These are phyloP conservation scores for Paralagenidium karlingii DNA, from an alignment of 352 stramenopile genomes.

Conservation along the genomic window DNA sequence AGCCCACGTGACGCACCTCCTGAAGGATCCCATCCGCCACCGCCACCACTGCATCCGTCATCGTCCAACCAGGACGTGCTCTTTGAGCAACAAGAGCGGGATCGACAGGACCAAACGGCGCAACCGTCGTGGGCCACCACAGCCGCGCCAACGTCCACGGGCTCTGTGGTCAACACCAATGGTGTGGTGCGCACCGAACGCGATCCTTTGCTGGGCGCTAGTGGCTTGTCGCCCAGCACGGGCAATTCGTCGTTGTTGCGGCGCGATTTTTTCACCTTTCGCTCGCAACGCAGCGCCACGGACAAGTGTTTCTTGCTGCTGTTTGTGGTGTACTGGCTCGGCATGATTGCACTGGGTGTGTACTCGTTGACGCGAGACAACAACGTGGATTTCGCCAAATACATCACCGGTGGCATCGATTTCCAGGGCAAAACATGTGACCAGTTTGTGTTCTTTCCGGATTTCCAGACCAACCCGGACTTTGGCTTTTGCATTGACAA, in stretches of 20 bases:
- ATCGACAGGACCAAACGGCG: no score
- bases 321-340: conserved; percentile 61
- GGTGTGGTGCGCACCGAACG: no score
- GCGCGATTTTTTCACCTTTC: conserved; percentile 23
- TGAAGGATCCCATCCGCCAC: no score
- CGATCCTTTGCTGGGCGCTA: conserved; percentile 27
- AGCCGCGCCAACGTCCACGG: no score
- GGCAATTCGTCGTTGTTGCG: conserved; percentile 17
- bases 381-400: conserved; percentile 50
- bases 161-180: no score
- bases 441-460: conserved; percentile 64
- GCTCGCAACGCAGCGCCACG: conserved; percentile 32
- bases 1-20: no score
- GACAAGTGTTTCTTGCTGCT: conserved; percentile 38
- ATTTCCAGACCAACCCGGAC: conserved; percentile 48
- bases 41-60: no score
- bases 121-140: no score
- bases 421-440: conserved; percentile 52
- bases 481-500: conserved; percentile 63
- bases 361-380: conserved; percentile 56
- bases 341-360: conserved; percentile 56
- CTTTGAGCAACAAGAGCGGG: no score
- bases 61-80: no score
- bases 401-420: conserved; percentile 69
- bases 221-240: conserved; percentile 33